Evolutionary conservation across 345 rosid species (phyloP), one percentile per base, ranked within the genome.

Genomic region (Moricandia moricandioides): DNA sequence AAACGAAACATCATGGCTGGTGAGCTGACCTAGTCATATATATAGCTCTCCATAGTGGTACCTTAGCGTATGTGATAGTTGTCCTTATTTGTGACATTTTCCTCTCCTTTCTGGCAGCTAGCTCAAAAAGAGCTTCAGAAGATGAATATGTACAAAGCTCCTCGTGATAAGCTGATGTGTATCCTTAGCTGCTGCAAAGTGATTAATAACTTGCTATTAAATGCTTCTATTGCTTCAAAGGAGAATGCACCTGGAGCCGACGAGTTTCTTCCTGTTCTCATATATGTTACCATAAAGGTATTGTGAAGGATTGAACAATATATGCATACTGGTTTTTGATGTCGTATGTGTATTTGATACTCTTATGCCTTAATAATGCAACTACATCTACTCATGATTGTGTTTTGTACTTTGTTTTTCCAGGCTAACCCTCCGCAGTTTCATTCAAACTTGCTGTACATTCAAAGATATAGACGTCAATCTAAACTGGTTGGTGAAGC

Each of bases 371-470:
- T 10, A 21, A 62, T 34, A 57, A 14, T 62, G 67, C 10, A 54
- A 55, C 40, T 49, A 33, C n/a, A 30, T 39, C 4, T 43, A 54
- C 65, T 54, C 14, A 4, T 69, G 47, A 16, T 68, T 63, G 69
- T 63, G 69, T 63, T 63, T 18, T 69, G 34, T 45, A 34, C 51
- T 67, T 67, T 61, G 27, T 62, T n/a, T 56, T 40, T 8, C 16
- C 92, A 89, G 99, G 97, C 99, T 74, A 95, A 90, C 76, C 99
- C 97, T 37, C 93, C 97, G 18, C 97, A 90, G 31, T 85, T 92
- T 78, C 87, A 90, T 82, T 93, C 95, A 30, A 90, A 89, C 79
- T 82, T 93, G 65, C 70, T 85, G 82, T 92, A 86, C 47, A 88
- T 92, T 80, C 98, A 92, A 84, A 82, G 93, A 66, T 89, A 84